Conservation (phyloP, 441 rosid species). For the Croton setiger region DNA sequence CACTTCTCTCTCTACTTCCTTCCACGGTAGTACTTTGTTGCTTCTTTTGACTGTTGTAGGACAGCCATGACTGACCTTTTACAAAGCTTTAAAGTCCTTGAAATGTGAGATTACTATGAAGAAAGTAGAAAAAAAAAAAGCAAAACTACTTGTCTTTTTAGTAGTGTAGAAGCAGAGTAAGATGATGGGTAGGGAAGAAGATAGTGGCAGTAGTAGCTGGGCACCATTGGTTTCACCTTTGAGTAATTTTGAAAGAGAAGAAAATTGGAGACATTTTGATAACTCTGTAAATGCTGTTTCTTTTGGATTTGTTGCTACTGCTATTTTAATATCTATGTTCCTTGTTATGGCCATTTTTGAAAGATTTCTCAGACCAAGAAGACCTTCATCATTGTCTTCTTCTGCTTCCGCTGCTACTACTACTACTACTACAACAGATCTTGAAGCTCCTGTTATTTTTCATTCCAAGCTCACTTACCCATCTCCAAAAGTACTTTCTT, state of each 20-base stretch:
- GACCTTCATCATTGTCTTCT: conserved; percentile 27
- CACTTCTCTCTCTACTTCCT: background rate
- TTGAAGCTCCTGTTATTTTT: conserved; percentile 47
- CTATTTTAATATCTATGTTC: conserved; percentile 94
- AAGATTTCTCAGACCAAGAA: conserved; percentile 63
- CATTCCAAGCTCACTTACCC: conserved; percentile 61
- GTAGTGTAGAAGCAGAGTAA: too few relatives aligned
- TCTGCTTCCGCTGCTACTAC: background rate
- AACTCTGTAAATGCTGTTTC: conserved; percentile 87
- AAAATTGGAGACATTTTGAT: conserved; percentile 68
- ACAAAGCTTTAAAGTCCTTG: background rate
- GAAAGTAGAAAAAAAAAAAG: background rate
- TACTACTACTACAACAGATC: conserved; percentile 26
- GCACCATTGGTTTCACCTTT: conserved; percentile 27
- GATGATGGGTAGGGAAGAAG: conserved; percentile 33
- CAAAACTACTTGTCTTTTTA: too few relatives aligned
- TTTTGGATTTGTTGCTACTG: conserved; percentile 95
- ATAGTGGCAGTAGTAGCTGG: conserved; percentile 17
- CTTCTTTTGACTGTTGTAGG: background rate
- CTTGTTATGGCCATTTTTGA: conserved; percentile 90
- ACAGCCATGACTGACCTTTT: background rate
- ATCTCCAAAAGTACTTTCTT: conserved; percentile 63
- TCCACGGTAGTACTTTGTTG: background rate
- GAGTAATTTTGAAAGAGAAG: conserved; percentile 34
- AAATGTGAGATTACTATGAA: background rate